Evolutionary conservation across 2,329 filamentous ascomycete genomes (phyloP).

Genomic region (Ploettnerulaceae sp.): DNA sequence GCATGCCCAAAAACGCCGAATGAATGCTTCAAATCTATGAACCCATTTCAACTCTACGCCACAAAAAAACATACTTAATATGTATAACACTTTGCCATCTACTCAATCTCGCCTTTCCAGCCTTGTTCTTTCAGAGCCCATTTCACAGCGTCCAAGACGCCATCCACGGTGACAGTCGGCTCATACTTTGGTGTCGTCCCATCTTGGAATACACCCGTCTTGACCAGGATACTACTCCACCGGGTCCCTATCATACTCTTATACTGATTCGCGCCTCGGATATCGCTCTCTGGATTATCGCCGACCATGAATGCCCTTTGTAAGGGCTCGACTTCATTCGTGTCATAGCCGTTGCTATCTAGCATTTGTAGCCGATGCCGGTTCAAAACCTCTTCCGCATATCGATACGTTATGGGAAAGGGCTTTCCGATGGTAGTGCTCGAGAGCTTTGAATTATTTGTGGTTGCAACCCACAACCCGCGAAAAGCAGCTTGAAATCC

Average conservation of each 20-base stretch:
- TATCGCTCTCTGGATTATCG: slow-evolving; percentile 85
- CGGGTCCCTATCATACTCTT: slow-evolving; percentile 59
- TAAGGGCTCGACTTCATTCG: slow-evolving; percentile 43
- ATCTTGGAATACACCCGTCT: slow-evolving; percentile 70
- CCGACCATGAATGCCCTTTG: slow-evolving; percentile 89
- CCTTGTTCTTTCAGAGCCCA: slow-evolving; percentile 63
- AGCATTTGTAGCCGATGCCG: slow-evolving; percentile 44
- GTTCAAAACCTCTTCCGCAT: slow-evolving; percentile 70
- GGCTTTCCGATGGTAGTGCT: slow-evolving; percentile 81
- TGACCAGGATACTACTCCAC: slow-evolving; percentile 74
- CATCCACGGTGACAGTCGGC: slow-evolving; percentile 63
- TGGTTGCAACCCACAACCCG: slow-evolving; percentile 73
- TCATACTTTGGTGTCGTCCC: slow-evolving; percentile 51
- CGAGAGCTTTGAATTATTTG: slow-evolving; percentile 53
- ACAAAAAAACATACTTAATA: too few species aligned
- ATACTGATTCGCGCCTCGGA: slow-evolving; percentile 78
- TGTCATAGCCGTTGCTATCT: slow-evolving; percentile 19
- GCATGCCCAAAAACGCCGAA: not conserved
- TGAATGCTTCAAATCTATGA: not conserved
- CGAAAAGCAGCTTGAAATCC: slow-evolving; percentile 79
- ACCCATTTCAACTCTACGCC: not conserved
- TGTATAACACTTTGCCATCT: too few species aligned
- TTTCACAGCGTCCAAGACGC: slow-evolving; percentile 71
- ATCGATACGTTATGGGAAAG: slow-evolving; percentile 69
- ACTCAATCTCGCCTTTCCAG: slow-evolving; percentile 5